Base-by-base conservation (phyloP, 163 green algal genomes). In the Chlamydomonas reinhardtii region DNA sequence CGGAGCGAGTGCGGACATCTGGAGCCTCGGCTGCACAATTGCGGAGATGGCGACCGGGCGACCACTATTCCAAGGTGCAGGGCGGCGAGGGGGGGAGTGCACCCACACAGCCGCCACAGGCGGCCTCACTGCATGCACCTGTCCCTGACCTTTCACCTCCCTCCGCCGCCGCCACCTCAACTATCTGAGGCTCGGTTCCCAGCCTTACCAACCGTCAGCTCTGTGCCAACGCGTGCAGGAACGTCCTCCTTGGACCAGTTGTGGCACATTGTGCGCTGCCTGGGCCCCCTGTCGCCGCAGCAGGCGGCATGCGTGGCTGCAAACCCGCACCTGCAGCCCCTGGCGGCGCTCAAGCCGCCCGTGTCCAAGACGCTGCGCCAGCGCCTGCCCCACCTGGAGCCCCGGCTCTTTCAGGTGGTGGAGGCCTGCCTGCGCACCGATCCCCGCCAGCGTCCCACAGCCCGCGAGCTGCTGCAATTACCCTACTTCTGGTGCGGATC, bases 401-500 rank as follows among this genome's bases (percentile, higher is more conserved):
- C 70, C 8, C 20, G 29, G 16, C 32, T 86, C 29, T 64, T 87
- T 1, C 22, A 68, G 22, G 52, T 90, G 61, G 4, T 87, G 16
- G 48, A 82, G 59, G 39, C 65, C 4, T 86, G 76, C 61, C 61
- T 90, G n/a, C 16, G 4, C 0, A 32, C 37, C 20, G 76, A 90
- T 24, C 76, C 85, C 6, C 4, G 32, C 24, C n/a, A 69, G 25
- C 83, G 83, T 0, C 64, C 70, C 24, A 80, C 74, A 1, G 83
- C 27, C 0, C 39, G 31, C 17, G 65, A 89, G 32, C 43, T 79
- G 69, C 62, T 90, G 62, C 48, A 76, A 15, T 65, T 34, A 9
- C 85, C 85, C 9, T 90, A 83, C 71, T 90, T 90, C 39, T 54
- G 56, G 48, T 56, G 48, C 48, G 48, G n/a, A n/a, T n/a, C n/a